Evolutionary conservation across 1,139 yeast genomes (phyloP).

Genomic region (Citeromyces hawaiiensis): DNA sequence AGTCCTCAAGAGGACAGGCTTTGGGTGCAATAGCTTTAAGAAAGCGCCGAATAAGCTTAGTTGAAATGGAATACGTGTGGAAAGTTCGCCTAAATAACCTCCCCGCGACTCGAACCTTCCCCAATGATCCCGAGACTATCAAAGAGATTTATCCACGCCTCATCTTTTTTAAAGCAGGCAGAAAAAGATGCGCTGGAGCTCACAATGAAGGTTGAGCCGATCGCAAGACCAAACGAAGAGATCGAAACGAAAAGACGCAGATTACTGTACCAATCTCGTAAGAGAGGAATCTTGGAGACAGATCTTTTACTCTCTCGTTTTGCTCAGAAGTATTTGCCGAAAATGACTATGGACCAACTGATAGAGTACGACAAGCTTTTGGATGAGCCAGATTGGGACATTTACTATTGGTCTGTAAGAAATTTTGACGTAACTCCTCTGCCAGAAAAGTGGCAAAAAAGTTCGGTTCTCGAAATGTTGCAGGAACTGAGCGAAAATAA

Average conservation of each 20-base stretch:
- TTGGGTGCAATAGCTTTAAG: no score
- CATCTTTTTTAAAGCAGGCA: not conserved
- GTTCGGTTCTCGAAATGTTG: conserved; percentile 47
- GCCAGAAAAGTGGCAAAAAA: conserved; percentile 73
- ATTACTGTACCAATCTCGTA: conserved; percentile 79
- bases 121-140: no score
- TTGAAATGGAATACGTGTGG: no score
- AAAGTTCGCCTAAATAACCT: no score
- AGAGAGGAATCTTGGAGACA: conserved; percentile 91
- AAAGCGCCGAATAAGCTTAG: no score
- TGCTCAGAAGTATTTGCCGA: conserved; percentile 58
- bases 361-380: conserved; percentile 76
- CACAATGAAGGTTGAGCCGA: conserved; percentile 54
- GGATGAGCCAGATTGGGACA: conserved; percentile 97
- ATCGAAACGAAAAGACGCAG: conserved; percentile 73
- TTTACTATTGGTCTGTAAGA: conserved; percentile 92
- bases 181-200: conserved; percentile 7
- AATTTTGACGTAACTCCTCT: conserved; percentile 71
- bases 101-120: no score
- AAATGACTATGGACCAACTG: conserved; percentile 51
- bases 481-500: conserved; percentile 68
- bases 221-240: conserved; percentile 64
- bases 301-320: conserved; percentile 77
- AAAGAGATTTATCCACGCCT: not conserved
- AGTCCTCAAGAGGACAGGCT: no score